A percentile compares a stretch with the other conserved stretches of the same genome.
These are phyloP conservation scores for Piper longum DNA, from an alignment of 164 flowering plant species.

Conservation along the genomic window DNA sequence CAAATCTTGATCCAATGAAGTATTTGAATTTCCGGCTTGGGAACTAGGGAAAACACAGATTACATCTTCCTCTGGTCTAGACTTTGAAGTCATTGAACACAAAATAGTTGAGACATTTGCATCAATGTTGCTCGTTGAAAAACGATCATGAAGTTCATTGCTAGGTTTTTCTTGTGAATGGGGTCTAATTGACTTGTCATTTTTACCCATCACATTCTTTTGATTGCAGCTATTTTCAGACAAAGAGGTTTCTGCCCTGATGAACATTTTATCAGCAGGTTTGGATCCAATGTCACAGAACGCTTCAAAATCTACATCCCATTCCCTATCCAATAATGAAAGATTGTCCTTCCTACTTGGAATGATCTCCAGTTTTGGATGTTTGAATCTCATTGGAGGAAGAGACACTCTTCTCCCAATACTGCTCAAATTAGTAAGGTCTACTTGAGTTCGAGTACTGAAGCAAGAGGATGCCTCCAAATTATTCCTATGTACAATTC, in stretches of 20 bases:
- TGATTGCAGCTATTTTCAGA: too few species aligned
- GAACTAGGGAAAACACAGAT: constrained; percentile 1
- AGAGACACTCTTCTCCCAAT: constrained; percentile 32
- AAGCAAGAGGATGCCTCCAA: too few species aligned
- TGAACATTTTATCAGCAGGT: too few species aligned
- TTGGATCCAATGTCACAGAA: too few species aligned
- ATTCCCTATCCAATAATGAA: constrained; percentile 4
- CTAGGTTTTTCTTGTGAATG: constrained; percentile 1
- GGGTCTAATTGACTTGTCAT: too few species aligned
- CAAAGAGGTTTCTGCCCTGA: too few species aligned
- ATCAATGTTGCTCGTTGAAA: constrained; percentile 4
- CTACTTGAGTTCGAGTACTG: too few species aligned
- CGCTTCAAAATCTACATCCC: constrained; percentile 4
- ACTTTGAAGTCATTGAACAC: neutral
- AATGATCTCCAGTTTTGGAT: constrained; percentile 10
- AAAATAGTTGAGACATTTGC: constrained; percentile 1
- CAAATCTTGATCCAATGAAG: neutral
- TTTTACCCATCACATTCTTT: too few species aligned
- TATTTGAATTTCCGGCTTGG: neutral
- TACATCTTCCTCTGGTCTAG: constrained; percentile 5
- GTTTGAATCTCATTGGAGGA: constrained; percentile 17
- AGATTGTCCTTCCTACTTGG: constrained; percentile 11
- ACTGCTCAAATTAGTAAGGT: neutral
- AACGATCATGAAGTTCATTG: constrained; percentile 3
- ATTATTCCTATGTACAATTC: constrained; percentile 13